Evolutionary conservation across 495 filamentous ascomycete genomes (phyloP), one percentile per base, ranked within the genome.

Genomic region (Aspergillus indologenus): DNA sequence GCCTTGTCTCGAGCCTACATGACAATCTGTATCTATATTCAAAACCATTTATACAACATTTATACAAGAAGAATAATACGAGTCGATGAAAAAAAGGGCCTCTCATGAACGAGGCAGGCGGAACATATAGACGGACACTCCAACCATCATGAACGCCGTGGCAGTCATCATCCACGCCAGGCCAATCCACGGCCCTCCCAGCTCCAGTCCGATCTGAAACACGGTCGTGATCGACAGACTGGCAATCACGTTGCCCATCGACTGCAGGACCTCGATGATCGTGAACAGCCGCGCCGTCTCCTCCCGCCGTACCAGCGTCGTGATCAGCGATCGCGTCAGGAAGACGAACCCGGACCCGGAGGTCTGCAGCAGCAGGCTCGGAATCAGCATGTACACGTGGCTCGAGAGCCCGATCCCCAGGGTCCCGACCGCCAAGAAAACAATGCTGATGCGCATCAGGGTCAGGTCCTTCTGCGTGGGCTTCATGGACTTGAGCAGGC

Each of bases 201-300:
- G 57, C 14, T 69, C 61, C 53, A 85, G 51, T 1, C 83, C 84
- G 5, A 74, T 49, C 48, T 79, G 76, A 59, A 87, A 86, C 21
- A 80, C 73, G 29, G 70, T 70, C 0, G 84, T 85, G 54, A 85
- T 72, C 0, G 80, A 65, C 0, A 83, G 69, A 17, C 81, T 81
- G 3, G 79, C 83, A 23, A 81, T 70, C 21, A 87, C 74, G n/a
- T 73, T 74, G 15, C 83, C 81, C 21, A 81, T 51, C 0, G 79
- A 79, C 60, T 87, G 83, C 15, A 83, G 59, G 12, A 86, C 77
- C 58, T 79, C 80, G 52, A 87, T 78, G 34, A 85, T 70, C 0
- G 79, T 81, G 56, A 81, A 85, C 15, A 85, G 65, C 3, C 83
- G 73, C 9, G 83, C 83, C 0, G 81, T 82, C 53, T 85, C 76